Evolutionary conservation across 106 monocot species (phyloP).

Genomic region (Dactylorhiza incarnata): DNA sequence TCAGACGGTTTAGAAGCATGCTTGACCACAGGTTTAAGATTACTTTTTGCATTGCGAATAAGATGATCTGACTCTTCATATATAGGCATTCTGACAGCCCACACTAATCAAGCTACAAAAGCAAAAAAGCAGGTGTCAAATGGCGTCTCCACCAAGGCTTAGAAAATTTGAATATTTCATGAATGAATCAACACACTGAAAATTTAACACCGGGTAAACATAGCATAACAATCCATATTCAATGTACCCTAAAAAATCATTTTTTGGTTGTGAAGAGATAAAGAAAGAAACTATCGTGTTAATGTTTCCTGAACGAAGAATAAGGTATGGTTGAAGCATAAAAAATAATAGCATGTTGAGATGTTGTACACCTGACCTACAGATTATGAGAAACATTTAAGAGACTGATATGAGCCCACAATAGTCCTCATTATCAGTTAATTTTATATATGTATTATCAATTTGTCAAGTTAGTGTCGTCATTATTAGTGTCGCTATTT

Average conservation of each 20-base stretch:
- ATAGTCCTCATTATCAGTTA: no score
- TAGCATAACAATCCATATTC: not conserved
- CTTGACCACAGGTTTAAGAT: conserved; percentile 1
- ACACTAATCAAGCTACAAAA: not conserved
- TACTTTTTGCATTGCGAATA: not conserved
- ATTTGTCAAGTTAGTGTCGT: no score
- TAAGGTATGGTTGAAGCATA: not conserved
- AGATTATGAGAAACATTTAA: no score
- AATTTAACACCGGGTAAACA: not conserved
- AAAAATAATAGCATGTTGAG: not conserved
- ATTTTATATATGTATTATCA: no score
- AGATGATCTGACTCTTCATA: conserved; percentile 2
- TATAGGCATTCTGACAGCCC: not conserved
- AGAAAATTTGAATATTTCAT: no score
- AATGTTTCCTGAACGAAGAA: not conserved
- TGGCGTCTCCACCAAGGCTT: not conserved
- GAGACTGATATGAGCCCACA: no score
- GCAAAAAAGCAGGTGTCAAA: not conserved
- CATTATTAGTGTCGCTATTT: no score
- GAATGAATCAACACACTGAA: not conserved
- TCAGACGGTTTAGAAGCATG: not conserved
- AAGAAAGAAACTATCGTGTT: not conserved
- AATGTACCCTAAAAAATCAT: not conserved
- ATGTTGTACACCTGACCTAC: not conserved
- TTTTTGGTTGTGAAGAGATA: no score